A percentile compares a stretch with the other conserved stretches of the same genome.
phyloP scores from a whole-genome alignment of 2,329 filamentous ascomycete species.

The Orbilia oligospora region DNA sequence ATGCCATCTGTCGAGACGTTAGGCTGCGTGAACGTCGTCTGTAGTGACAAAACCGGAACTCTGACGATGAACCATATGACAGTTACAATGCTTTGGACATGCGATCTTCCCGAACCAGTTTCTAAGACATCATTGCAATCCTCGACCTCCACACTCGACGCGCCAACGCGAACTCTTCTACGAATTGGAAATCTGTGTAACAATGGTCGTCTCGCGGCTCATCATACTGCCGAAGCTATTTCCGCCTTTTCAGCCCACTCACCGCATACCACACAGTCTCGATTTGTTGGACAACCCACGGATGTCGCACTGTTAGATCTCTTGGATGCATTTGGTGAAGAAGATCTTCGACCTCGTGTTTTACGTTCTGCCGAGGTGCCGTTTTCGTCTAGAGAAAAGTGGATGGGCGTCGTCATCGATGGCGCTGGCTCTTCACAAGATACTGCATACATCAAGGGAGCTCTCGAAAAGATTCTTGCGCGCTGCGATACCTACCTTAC shows the following conservation, averaged over 20 bases:
- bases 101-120: conserved; percentile 69
- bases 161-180: conserved; percentile 83
- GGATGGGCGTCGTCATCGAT: conserved; percentile 88
- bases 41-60: conserved; percentile 97
- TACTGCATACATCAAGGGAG: conserved; percentile 94
- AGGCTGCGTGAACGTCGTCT: conserved; percentile 99
- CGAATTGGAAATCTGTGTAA: conserved; percentile 97
- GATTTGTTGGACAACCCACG: conserved; percentile 97
- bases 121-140: conserved; percentile 70
- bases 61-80: conserved; percentile 99
- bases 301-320: conserved; percentile 97
- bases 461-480: conserved; percentile 86
- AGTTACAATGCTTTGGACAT: conserved; percentile 87
- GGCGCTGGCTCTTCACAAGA: conserved; percentile 76
- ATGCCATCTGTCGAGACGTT: conserved; percentile 97
- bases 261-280: conserved; percentile 77
- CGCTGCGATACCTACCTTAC: conserved; percentile 93
- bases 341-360: conserved; percentile 85
- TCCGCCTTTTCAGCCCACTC: conserved; percentile 81
- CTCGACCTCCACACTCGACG: conserved; percentile 74
- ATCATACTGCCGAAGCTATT: conserved; percentile 78
- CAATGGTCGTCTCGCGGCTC: conserved; percentile 84
- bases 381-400: conserved; percentile 97
- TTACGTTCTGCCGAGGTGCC: conserved; percentile 90
- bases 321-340: conserved; percentile 87